phyloP scores from a whole-genome alignment of 192 early-diverging fungal genomes.

The Gaertneriomyces sp. region DNA sequence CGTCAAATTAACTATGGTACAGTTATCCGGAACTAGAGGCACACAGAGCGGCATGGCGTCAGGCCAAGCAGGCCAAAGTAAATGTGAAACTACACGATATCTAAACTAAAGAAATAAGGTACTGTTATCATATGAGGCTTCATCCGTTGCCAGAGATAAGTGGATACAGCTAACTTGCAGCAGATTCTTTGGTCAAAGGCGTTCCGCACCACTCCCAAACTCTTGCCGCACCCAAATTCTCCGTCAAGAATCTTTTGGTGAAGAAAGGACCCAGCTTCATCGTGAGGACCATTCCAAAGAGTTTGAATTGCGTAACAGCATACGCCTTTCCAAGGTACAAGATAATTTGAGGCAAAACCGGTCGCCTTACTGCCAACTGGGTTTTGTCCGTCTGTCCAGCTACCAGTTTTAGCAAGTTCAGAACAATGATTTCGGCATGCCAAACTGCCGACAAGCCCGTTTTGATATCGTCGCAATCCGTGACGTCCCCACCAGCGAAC shows the following conservation, averaged over 20 bases:
- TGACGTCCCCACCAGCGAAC: slow-evolving; percentile 69
- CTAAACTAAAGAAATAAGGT: too few species aligned
- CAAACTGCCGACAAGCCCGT: slow-evolving; percentile 20
- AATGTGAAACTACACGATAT: too few species aligned
- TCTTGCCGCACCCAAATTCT: slow-evolving; percentile 14
- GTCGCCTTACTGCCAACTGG: neutral
- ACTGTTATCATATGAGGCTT: too few species aligned
- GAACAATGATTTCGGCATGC: slow-evolving; percentile 9
- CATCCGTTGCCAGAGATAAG: too few species aligned
- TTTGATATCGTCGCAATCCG: slow-evolving; percentile 51
- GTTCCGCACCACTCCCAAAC: slow-evolving; percentile 17
- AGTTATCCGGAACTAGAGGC: too few species aligned
- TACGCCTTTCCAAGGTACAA: slow-evolving; percentile 6
- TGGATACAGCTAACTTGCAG: too few species aligned
- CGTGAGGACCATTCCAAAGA: slow-evolving; percentile 6
- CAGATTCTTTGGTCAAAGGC: neutral
- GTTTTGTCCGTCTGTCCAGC: neutral
- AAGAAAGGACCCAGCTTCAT: slow-evolving; percentile 17
- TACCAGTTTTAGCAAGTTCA: slow-evolving; percentile 13
- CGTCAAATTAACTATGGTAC: too few species aligned
- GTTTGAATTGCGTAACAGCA: neutral
- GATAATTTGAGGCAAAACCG: slow-evolving; percentile 16
- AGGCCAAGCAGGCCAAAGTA: too few species aligned
- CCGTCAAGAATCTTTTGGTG: slow-evolving; percentile 4
- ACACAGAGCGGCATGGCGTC: too few species aligned